Evolutionary conservation across 768 basidiomycete genomes (phyloP).

Genomic region (Bullera alba): DNA sequence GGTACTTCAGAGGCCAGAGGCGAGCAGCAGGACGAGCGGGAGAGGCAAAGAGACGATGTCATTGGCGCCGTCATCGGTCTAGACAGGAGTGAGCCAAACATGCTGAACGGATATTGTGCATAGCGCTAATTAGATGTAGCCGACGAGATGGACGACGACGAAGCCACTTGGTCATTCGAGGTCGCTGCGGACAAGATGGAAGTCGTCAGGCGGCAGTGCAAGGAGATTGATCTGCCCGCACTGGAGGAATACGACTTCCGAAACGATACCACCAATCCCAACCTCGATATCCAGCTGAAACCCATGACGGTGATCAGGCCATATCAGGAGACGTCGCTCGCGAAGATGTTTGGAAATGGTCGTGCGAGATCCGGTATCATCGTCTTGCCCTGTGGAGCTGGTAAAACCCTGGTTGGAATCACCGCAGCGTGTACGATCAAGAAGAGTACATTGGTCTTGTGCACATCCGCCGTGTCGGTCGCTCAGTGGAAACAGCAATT

Average conservation of each 20-base stretch:
- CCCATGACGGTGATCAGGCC: slow-evolving; percentile 95
- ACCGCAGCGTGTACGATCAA: slow-evolving; percentile 99
- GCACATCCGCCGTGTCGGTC: slow-evolving; percentile 80
- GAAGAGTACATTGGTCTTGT: slow-evolving; percentile 93
- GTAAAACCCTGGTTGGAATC: slow-evolving; percentile 98
- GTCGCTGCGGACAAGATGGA: slow-evolving; percentile 92
- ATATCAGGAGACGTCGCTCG: slow-evolving; percentile 95
- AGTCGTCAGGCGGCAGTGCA: slow-evolving; percentile 88
- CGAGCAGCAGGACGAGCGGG: slow-evolving; percentile 46
- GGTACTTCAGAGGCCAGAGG: slow-evolving; percentile 61
- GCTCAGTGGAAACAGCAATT: slow-evolving; percentile 99
- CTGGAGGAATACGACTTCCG: slow-evolving; percentile 98
- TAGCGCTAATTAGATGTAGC: slow-evolving; percentile 51
- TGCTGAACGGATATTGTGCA: not conserved
- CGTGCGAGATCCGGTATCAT: slow-evolving; percentile 98
- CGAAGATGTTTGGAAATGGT: slow-evolving; percentile 99
- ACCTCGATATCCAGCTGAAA: slow-evolving; percentile 96
- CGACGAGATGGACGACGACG: slow-evolving; percentile 89
- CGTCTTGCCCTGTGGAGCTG: slow-evolving; percentile 94
- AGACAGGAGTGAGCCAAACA: slow-evolving; percentile 60
- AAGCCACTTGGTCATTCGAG: slow-evolving; percentile 93
- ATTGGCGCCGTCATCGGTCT: slow-evolving; percentile 96
- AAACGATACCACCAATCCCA: slow-evolving; percentile 91
- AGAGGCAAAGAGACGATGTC: slow-evolving; percentile 54
- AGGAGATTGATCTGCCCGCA: slow-evolving; percentile 95